These are phyloP conservation scores for Didymella segeticola DNA, from an alignment of 2,329 filamentous ascomycete genomes.

Conservation along the genomic window DNA sequence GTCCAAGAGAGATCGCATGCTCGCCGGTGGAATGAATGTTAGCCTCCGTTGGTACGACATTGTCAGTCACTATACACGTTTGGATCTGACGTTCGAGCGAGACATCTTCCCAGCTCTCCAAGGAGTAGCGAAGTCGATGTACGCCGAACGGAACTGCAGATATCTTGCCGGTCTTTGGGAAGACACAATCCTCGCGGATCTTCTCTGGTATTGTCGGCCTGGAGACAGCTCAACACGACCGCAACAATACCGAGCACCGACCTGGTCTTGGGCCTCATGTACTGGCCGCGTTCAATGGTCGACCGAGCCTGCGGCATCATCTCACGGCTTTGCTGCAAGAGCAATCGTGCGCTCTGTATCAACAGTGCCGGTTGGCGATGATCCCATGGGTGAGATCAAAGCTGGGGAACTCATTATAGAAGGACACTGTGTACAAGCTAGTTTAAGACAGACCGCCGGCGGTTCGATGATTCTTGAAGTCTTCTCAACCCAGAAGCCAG, in stretches of 20 bases:
- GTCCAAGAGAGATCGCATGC: no score
- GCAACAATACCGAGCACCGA: not conserved
- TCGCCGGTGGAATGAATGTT: no score
- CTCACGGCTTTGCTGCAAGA: not conserved
- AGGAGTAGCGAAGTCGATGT: not conserved
- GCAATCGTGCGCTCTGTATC: not conserved
- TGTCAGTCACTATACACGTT: not conserved
- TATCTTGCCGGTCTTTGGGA: constrained; percentile 1
- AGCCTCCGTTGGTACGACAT: not conserved
- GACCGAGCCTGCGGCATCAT: not conserved
- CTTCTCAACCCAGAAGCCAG: no score
- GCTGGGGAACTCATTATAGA: not conserved
- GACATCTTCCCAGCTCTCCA: not conserved
- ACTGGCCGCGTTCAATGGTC: not conserved
- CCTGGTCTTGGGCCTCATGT: not conserved
- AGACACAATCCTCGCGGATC: not conserved
- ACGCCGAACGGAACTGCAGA: not conserved
- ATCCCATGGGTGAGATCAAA: not conserved
- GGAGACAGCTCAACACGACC: no score
- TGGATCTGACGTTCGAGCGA: not conserved
- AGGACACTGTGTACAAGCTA: not conserved
- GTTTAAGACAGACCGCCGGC: not conserved
- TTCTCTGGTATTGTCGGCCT: no score
- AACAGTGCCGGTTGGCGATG: not conserved
- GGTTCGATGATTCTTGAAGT: no score